A percentile compares a stretch with the other conserved stretches of the same genome.
phyloP scores from a whole-genome alignment of 495 filamentous ascomycete genomes.

The Aspergillus ostianus region DNA sequence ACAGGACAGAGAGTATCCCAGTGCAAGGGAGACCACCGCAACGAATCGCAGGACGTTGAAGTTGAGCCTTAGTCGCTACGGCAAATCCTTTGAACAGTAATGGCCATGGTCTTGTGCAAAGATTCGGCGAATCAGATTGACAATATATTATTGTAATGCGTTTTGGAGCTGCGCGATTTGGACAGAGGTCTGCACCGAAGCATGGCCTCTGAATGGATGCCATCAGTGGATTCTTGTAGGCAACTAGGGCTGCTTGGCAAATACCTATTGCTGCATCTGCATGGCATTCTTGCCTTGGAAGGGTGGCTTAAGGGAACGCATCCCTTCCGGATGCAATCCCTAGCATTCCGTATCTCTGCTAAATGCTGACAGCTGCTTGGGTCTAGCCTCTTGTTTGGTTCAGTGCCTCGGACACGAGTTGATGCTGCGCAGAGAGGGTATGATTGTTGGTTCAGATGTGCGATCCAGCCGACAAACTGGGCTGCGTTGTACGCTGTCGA shows the following conservation, averaged over 20 bases:
- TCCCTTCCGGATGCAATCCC: background rate
- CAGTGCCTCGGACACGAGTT: background rate
- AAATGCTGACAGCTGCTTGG: background rate
- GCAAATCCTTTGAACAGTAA: background rate
- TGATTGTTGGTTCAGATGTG: background rate
- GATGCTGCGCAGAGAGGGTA: background rate
- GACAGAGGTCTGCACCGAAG: background rate
- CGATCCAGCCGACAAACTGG: too few species aligned
- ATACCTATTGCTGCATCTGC: too few species aligned
- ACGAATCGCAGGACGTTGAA: background rate
- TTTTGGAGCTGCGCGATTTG: background rate
- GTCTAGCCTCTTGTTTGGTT: background rate
- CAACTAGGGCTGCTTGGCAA: background rate
- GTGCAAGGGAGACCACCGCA: background rate
- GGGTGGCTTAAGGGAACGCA: background rate
- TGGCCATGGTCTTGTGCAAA: background rate
- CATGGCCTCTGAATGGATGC: background rate
- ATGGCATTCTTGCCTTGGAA: background rate
- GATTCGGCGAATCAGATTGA: background rate
- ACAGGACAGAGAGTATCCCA: background rate
- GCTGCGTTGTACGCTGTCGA: too few species aligned
- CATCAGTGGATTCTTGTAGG: background rate
- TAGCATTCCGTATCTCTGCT: background rate
- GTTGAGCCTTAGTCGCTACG: background rate
- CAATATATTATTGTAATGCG: background rate